Conservation (phyloP, 306 rosid genomes). For the Lathyrus sativus region DNA sequence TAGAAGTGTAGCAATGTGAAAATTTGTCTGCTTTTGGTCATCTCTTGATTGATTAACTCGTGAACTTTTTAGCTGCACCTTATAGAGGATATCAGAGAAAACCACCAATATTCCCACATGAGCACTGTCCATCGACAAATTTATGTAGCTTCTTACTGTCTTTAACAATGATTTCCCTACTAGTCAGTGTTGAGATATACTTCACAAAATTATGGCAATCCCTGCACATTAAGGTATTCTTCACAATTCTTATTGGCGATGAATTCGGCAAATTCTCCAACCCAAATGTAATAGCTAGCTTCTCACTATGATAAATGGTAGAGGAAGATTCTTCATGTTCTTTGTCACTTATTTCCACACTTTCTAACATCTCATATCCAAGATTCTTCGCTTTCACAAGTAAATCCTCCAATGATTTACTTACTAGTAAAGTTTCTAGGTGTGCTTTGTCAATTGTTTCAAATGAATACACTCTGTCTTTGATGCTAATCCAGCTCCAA, state of each 20-base stretch:
- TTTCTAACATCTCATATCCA: constrained; percentile 63
- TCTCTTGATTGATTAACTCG: constrained; percentile 29
- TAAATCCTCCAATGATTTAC: constrained; percentile 58
- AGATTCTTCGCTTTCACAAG: constrained; percentile 53
- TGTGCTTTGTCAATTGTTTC: constrained; percentile 61
- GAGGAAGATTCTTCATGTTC: constrained; percentile 52
- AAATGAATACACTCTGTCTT: constrained; percentile 68
- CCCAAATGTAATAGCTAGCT: constrained; percentile 74
- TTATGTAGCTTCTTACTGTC: constrained; percentile 79
- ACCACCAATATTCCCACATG: constrained; percentile 68
- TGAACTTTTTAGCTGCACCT: constrained; percentile 8
- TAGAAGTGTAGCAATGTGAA: constrained; percentile 13
- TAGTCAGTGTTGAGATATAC: constrained; percentile 53
- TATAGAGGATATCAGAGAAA: constrained; percentile 42
- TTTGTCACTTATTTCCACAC: constrained; percentile 50
- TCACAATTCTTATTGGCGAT: constrained; percentile 62
- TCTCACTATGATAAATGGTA: constrained; percentile 70
- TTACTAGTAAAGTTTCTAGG: constrained; percentile 40
- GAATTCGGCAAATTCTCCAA: constrained; percentile 60
- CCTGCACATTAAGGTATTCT: constrained; percentile 72
- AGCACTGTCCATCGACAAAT: constrained; percentile 72
- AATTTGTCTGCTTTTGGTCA: constrained; percentile 31
- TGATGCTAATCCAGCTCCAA: constrained; percentile 92
- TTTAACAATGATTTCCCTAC: constrained; percentile 72
- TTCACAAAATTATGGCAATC: constrained; percentile 78